A percentile compares a stretch with the other conserved stretches of the same genome.
phyloP scores from a whole-genome alignment of 352 stramenopile species.

The Peronospora farinosa region DNA sequence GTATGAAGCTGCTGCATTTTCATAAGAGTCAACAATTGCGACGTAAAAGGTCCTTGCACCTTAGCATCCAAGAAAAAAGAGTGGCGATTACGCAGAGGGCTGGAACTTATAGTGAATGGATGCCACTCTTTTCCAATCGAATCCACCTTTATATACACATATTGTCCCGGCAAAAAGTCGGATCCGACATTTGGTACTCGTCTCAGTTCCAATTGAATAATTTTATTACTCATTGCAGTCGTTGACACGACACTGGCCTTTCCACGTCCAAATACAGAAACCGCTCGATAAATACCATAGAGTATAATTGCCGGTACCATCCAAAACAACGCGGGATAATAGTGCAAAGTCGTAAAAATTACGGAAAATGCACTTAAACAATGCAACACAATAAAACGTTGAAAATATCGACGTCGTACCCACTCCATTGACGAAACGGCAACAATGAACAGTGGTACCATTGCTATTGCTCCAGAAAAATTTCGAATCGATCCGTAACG shows the following conservation, averaged over 20 bases:
- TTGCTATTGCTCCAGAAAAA: slow-evolving; percentile 53
- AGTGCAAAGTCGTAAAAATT: slow-evolving; percentile 49
- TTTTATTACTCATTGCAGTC: slow-evolving; percentile 33
- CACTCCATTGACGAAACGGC: slow-evolving; percentile 42
- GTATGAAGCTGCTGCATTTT: slow-evolving; percentile 33
- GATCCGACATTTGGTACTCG: slow-evolving; percentile 17
- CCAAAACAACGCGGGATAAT: slow-evolving; percentile 62
- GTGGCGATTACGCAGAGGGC: slow-evolving; percentile 35
- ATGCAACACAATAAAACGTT: slow-evolving; percentile 49
- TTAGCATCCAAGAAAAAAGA: slow-evolving; percentile 54
- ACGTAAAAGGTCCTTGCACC: slow-evolving; percentile 58
- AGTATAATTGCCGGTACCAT: slow-evolving; percentile 42
- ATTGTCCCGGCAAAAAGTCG: slow-evolving; percentile 53
- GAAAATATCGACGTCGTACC: slow-evolving; percentile 49
- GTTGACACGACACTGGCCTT: slow-evolving; percentile 38
- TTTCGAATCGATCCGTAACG: slow-evolving; percentile 55
- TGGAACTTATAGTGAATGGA: slow-evolving; percentile 67
- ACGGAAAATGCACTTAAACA: slow-evolving; percentile 46
- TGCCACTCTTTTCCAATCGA: slow-evolving; percentile 62
- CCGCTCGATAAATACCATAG: slow-evolving; percentile 55
- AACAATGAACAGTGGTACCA: slow-evolving; percentile 36
- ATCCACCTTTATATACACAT: slow-evolving; percentile 66
- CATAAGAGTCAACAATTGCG: slow-evolving; percentile 39
- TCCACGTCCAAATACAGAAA: slow-evolving; percentile 41
- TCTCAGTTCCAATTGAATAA: slow-evolving; percentile 56